phyloP scores from a whole-genome alignment of 306 rosid genomes.

The Cucumis sativus region Cucumber_9930_V3 NC_026655.2:1144501-1145000 shows the following conservation, averaged over 20 bases:
- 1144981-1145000: not conserved
- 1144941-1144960: not conserved
- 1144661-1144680: not conserved
- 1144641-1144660: not conserved
- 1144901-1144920: no score
- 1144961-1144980: not conserved
- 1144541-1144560: not conserved
- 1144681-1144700: slow-evolving; percentile 66
- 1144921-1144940: not conserved
- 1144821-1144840: not conserved
- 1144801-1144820: not conserved
- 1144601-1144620: not conserved
- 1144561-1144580: not conserved
- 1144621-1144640: not conserved
- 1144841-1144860: not conserved
- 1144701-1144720: slow-evolving; percentile 82
- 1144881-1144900: not conserved
- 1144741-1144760: slow-evolving; percentile 61
- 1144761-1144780: not conserved
- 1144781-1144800: not conserved
- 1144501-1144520: not conserved
- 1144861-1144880: not conserved
- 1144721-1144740: slow-evolving; percentile 78
- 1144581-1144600: not conserved
- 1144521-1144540: not conserved